Evolutionary conservation across 2,329 filamentous ascomycete genomes (phyloP).

Genomic region (Trichoderma arundinaceum): DNA sequence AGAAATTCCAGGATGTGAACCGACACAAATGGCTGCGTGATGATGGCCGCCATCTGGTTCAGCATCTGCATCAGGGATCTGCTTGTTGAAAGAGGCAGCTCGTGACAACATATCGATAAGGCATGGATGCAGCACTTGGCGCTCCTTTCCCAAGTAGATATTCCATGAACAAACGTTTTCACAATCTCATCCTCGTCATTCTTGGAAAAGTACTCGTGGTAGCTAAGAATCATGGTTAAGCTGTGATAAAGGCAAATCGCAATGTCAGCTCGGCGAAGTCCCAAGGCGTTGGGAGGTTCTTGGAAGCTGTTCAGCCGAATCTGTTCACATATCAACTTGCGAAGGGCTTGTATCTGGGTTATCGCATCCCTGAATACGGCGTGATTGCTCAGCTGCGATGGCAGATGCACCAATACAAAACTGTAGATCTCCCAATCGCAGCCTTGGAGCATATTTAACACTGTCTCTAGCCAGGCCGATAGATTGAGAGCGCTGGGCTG

Average conservation of each 20-base stretch:
- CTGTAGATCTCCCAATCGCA: slow-evolving; percentile 92
- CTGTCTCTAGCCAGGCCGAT: slow-evolving; percentile 74
- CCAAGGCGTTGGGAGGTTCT: slow-evolving; percentile 79
- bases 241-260: slow-evolving; percentile 87
- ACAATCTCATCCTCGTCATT: slow-evolving; percentile 89
- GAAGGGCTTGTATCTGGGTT: slow-evolving; percentile 75
- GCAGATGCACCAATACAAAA: slow-evolving; percentile 84
- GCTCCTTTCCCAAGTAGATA: slow-evolving; percentile 82
- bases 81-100: slow-evolving; percentile 84
- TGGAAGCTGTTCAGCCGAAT: slow-evolving; percentile 77
- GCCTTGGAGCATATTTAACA: slow-evolving; percentile 75
- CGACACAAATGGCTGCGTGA: slow-evolving; percentile 88
- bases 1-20: slow-evolving; percentile 96
- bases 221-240: slow-evolving; percentile 86
- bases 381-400: slow-evolving; percentile 88
- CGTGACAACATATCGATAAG: slow-evolving; percentile 91
- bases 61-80: slow-evolving; percentile 86
- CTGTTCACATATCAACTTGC: slow-evolving; percentile 80
- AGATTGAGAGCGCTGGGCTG: slow-evolving; percentile 61
- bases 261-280: slow-evolving; percentile 84
- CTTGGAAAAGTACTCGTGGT: slow-evolving; percentile 83
- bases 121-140: slow-evolving; percentile 95
- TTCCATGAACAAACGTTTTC: slow-evolving; percentile 82
- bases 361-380: slow-evolving; percentile 78
- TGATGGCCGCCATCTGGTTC: slow-evolving; percentile 93